phyloP scores from a whole-genome alignment of 495 filamentous ascomycete species.

The Neurospora sp. region DNA sequence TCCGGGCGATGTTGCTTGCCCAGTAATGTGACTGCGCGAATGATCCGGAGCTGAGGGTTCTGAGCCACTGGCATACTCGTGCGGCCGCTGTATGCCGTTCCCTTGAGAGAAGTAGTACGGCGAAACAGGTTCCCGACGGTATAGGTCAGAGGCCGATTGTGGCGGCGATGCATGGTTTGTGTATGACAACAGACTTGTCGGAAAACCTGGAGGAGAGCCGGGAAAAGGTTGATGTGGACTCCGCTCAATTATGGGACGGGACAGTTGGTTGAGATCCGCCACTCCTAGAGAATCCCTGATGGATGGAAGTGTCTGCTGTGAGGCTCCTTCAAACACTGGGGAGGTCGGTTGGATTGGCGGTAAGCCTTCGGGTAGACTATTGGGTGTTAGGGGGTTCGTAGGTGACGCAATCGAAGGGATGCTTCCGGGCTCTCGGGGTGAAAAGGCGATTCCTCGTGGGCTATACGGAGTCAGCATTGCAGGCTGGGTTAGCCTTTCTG shows the following conservation, averaged over 20 bases:
- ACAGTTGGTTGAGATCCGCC: constrained; percentile 38
- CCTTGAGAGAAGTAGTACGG: constrained; percentile 9
- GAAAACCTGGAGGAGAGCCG: constrained; percentile 13
- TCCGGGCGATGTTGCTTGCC: constrained; percentile 21
- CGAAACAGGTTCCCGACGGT: constrained; percentile 16
- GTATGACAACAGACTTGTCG: constrained; percentile 11
- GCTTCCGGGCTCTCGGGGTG: constrained; percentile 17
- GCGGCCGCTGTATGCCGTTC: constrained; percentile 9
- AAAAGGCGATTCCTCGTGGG: constrained; percentile 11
- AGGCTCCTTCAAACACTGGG: constrained; percentile 29
- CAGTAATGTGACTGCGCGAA: constrained; percentile 7
- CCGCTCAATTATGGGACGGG: constrained; percentile 38
- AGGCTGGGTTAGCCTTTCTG: constrained; percentile 7
- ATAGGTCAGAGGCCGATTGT: constrained; percentile 20
- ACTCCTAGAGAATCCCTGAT: constrained; percentile 30
- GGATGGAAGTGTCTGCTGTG: constrained; percentile 34
- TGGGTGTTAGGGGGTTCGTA: constrained; percentile 15
- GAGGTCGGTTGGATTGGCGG: constrained; percentile 41
- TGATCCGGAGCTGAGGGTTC: constrained; percentile 22
- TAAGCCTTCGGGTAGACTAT: constrained; percentile 27
- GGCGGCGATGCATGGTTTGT: constrained; percentile 25
- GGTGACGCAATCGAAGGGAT: constrained; percentile 20
- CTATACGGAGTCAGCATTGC: constrained; percentile 15
- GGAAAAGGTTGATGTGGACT: constrained; percentile 9
- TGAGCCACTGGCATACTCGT: constrained; percentile 15